phyloP scores from a whole-genome alignment of 371 early-diverging fungal species.

The Mortierella sp. region DNA sequence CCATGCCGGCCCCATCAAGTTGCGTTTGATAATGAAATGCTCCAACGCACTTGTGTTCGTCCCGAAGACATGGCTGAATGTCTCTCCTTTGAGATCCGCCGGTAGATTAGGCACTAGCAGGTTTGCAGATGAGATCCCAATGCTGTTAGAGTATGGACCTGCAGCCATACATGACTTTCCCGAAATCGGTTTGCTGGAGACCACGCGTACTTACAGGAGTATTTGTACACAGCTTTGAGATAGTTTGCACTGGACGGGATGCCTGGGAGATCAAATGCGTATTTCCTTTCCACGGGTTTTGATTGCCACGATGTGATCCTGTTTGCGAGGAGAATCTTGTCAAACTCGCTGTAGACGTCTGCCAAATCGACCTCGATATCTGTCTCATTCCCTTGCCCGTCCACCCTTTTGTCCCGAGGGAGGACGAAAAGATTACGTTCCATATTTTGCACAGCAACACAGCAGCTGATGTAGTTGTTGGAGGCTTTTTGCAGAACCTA shows the following conservation, averaged over 20 bases:
- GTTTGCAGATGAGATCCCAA: not conserved
- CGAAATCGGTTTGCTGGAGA: too few species aligned
- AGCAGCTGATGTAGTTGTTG: constrained; percentile 81
- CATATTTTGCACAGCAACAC: constrained; percentile 82
- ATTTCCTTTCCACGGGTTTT: constrained; percentile 82
- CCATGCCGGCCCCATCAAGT: constrained; percentile 98
- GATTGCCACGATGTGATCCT: constrained; percentile 68
- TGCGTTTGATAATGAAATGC: constrained; percentile 89
- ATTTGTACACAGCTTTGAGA: constrained; percentile 88
- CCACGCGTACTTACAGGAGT: constrained; percentile 33
- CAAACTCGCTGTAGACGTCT: constrained; percentile 84
- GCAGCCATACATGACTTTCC: too few species aligned
- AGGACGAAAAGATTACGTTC: constrained; percentile 90
- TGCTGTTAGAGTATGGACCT: too few species aligned
- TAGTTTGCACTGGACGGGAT: constrained; percentile 88
- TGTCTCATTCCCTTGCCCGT: constrained; percentile 65
- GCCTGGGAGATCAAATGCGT: constrained; percentile 91
- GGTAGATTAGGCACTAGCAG: constrained; percentile 76
- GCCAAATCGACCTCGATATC: constrained; percentile 67
- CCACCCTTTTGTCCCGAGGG: constrained; percentile 73
- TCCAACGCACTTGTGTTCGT: constrained; percentile 91
- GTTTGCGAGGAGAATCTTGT: constrained; percentile 62
- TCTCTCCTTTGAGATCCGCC: constrained; percentile 73
- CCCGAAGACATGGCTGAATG: constrained; percentile 93
- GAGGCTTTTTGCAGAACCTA: constrained; percentile 61